Evolutionary conservation across 1,284 basidiomycete species (phyloP).

Genomic region (Thecaphora thlaspeos): DNA sequence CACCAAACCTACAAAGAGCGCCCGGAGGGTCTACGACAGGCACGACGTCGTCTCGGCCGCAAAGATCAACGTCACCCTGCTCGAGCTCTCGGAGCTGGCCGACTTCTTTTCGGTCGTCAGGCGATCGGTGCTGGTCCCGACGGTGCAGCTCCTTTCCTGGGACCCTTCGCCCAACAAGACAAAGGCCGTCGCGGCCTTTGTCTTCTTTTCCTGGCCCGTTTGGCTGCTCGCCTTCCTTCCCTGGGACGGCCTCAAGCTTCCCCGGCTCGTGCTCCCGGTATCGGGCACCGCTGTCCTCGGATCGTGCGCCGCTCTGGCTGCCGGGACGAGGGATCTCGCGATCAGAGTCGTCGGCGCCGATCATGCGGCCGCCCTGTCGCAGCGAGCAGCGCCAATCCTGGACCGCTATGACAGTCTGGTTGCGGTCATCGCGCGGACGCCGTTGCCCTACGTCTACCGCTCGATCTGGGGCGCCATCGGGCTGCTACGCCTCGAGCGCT

Average conservation of each 20-base stretch:
- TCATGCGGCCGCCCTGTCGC: slow-evolving; percentile 8
- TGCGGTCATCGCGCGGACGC: slow-evolving; percentile 10
- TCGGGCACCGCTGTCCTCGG: slow-evolving; percentile 20
- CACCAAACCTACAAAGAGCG: slow-evolving; percentile 12
- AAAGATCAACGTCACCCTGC: slow-evolving; percentile 41
- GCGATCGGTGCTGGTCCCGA: slow-evolving; percentile 33
- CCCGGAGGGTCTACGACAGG: slow-evolving; percentile 8
- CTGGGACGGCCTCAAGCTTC: slow-evolving; percentile 21
- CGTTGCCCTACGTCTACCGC: slow-evolving; percentile 9
- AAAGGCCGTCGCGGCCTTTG: slow-evolving; percentile 38
- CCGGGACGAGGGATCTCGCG: slow-evolving; percentile 5
- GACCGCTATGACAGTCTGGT: slow-evolving; percentile 6
- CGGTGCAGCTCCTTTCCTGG: slow-evolving; percentile 39
- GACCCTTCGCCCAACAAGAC: slow-evolving; percentile 31
- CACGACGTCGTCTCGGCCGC: slow-evolving; percentile 24
- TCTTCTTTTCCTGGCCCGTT: slow-evolving; percentile 51
- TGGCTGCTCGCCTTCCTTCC: slow-evolving; percentile 51
- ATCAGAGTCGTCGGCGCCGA: slow-evolving; percentile 15
- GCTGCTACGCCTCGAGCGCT: slow-evolving; percentile 14
- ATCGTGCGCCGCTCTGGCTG: neutral
- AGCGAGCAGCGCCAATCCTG: slow-evolving; percentile 16
- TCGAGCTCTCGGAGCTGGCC: slow-evolving; percentile 45
- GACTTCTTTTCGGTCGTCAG: slow-evolving; percentile 46
- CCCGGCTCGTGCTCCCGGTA: slow-evolving; percentile 25
- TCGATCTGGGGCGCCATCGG: slow-evolving; percentile 1